phyloP scores from a whole-genome alignment of 164 flowering plant genomes.

The Echeveria elegans region DNA sequence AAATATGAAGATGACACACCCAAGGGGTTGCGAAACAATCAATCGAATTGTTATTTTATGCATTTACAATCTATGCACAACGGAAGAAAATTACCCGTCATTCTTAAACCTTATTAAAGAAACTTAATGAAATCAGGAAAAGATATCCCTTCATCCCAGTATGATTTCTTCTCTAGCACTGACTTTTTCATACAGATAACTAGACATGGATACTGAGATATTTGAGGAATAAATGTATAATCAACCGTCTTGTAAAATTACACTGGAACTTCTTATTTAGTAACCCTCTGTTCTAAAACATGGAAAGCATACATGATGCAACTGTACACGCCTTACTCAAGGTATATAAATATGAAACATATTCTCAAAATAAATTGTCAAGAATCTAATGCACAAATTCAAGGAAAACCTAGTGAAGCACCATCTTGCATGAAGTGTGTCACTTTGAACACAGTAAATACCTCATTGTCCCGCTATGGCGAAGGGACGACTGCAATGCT shows the following conservation, averaged over 20 bases:
- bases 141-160: not conserved
- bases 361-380: not conserved
- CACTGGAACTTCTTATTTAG: not conserved
- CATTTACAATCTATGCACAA: not conserved
- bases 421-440: not conserved
- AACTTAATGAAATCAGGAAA: not conserved
- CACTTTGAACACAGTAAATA: conserved; percentile 10
- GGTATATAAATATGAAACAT: not conserved
- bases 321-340: not conserved
- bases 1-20: not conserved
- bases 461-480: conserved; percentile 67
- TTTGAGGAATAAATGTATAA: not conserved
- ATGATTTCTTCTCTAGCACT: not conserved
- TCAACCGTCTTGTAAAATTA: too few relatives aligned
- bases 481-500: conserved; percentile 76
- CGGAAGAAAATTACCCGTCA: not conserved
- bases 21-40: not conserved
- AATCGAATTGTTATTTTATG: not conserved
- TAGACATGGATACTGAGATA: not conserved
- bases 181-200: not conserved
- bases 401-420: not conserved
- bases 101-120: not conserved
- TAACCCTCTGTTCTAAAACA: not conserved
- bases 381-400: not conserved
- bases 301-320: not conserved